Conservation (phyloP, 768 basidiomycete genomes). For the Auricularia auricula-judae region DNA sequence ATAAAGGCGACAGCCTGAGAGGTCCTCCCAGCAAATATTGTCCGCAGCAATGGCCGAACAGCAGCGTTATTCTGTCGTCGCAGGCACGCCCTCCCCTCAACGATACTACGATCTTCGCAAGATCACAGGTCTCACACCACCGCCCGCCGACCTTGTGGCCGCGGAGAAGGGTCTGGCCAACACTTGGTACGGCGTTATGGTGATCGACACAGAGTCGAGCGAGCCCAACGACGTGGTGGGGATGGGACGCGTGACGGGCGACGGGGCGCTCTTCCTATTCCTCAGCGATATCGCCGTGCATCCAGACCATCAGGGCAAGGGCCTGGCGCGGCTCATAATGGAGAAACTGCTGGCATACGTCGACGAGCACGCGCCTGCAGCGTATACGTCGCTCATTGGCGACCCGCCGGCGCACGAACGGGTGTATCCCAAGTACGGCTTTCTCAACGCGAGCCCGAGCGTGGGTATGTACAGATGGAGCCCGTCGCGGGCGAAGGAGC, state of each 20-base stretch:
- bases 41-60: neutral
- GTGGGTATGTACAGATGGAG: neutral
- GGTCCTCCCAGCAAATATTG: neutral
- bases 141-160: neutral
- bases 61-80: neutral
- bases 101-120: neutral
- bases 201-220: neutral
- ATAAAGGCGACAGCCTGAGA: neutral
- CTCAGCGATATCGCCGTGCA: neutral
- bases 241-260: neutral
- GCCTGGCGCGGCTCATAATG: neutral
- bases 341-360: neutral
- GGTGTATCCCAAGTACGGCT: conserved; percentile 1
- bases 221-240: neutral
- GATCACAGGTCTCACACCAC: neutral
- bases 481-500: neutral
- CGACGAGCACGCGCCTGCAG: neutral
- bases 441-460: neutral
- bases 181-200: neutral
- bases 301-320: neutral
- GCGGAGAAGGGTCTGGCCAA: neutral
- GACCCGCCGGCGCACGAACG: conserved; percentile 1
- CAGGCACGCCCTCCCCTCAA: neutral
- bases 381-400: neutral
- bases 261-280: neutral